Evolutionary conservation across 805 yeast species (phyloP), one percentile per base, ranked within the genome.

Genomic region (Blastobotrys mokoenaii): DNA sequence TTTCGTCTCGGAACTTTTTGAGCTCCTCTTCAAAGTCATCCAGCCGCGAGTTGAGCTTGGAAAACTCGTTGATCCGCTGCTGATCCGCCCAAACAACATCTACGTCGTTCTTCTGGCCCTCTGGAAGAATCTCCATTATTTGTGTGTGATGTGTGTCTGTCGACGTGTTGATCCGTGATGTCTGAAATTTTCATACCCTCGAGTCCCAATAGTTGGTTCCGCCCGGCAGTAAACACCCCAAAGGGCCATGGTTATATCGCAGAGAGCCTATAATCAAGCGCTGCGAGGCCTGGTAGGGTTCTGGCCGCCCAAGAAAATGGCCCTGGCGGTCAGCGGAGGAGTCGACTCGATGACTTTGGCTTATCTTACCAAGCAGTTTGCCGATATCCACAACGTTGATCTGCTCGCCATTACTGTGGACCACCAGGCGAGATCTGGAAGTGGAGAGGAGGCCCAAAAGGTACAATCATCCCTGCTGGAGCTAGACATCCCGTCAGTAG

Each of bases 81-180:
- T 90, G 98, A 62, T 90, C 97, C 47, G 77, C 85, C 82, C 86
- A 80, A 22, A 73, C 65, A 20, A 84, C 94, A 51, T 82, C 85
- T 47, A 47, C 43, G 10, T 56, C 56, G 17, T 44, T 49, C 27
- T 41, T 46, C 34, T 54, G 52, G 38, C 51, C 52, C n/a, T 43
- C 51, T 30, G 55, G 55, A 20, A 50, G 45, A 22, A 22, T 22
- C 8, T 22, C 27, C 38, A 16, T 35, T 12, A 16, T 35, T 31
- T 34, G 18, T 34, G 37, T 34, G 16, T 14, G 34, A 12, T 31
- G 34, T n/a, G 34, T 31, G 15, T 5, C 10, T 14, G 34, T 31
- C 15, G 34, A 12, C 15, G 34, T 31, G 34, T 15, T 34, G 37
- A 14, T 14, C 16, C 16, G 18, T 9, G 18, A 15, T 17, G 18